Conservation (phyloP, 306 rosid genomes). For the Cicer pinnatifidum region DNA sequence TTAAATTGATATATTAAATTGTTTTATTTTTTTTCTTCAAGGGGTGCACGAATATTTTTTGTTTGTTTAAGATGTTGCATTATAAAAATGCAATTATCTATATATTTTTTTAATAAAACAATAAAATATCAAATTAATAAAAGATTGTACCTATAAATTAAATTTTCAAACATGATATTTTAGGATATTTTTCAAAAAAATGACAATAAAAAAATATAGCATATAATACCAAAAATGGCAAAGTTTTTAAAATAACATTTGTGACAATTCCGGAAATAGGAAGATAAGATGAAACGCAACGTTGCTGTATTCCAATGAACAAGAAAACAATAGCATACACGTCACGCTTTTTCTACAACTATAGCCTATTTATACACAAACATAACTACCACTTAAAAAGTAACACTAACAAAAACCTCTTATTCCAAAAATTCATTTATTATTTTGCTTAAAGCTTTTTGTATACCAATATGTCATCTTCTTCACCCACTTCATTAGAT, state of each 20-base stretch:
- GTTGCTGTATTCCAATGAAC: too few species aligned
- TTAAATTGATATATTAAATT: too few species aligned
- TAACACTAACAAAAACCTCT: background rate
- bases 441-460: background rate
- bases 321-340: background rate
- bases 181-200: too few species aligned
- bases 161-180: too few species aligned
- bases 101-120: too few species aligned
- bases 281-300: background rate
- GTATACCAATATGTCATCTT: background rate
- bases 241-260: background rate
- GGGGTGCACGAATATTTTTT: too few species aligned
- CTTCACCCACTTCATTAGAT: background rate
- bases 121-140: too few species aligned
- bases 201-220: too few species aligned
- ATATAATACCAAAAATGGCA: background rate
- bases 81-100: too few species aligned
- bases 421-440: background rate
- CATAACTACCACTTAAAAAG: background rate
- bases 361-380: background rate
- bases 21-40: too few species aligned
- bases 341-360: background rate
- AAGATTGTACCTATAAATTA: too few species aligned
- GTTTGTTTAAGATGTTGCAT: too few species aligned
- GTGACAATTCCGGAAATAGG: background rate